Evolutionary conservation across 441 rosid species (phyloP), one percentile per base, ranked within the genome.

Genomic region (Daphne laureola): DNA sequence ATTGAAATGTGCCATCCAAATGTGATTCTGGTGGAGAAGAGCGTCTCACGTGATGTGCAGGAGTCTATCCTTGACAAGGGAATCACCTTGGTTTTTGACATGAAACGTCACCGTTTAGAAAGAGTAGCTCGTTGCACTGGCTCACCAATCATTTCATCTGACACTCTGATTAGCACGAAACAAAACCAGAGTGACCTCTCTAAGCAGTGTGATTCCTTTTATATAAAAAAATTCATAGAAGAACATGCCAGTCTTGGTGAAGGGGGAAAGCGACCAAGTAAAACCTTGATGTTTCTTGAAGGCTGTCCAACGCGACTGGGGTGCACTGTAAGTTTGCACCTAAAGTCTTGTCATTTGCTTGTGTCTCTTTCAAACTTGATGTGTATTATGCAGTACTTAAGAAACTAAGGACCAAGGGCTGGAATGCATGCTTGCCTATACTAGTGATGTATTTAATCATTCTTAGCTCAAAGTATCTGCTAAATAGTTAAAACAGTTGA

Each of bases 201-300:
- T 67, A 61, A 53, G 46, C 65, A 83, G 4, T 93, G 97, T 46
- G 90, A 87, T 9, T 85, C 90, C 62, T 93, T 93, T 65, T 86
- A 62, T 61, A 72, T 93, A 54, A 95, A 87, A 68, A 93, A 76
- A 52, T 85, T 85, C 46, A 78, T 78, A 13, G 96, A 90, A 73
- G 97, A 93, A 69, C 91, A 83, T 77, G 78, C 77, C 53, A 77
- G 64, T 44, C 56, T 64, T 26, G 70, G 74, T 16, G 95, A 93
- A 62, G 86, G 86, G 31, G 93, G 87, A 41, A 90, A 83, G 71
- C 81, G 69, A 57, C 87, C 86, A 45, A 80, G 75, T 64, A 93
- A 87, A 72, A 90, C 99, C 42, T 73, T 93, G 72, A 87, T 93
- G 99, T 90, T 90, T 63, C 61, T 93, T 54, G 95, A 90, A 68